A percentile compares a stretch with the other conserved stretches of the same genome.
Conservation (phyloP, 2,329 filamentous ascomycete species). For the Sporothrix dimorphospora region DNA sequence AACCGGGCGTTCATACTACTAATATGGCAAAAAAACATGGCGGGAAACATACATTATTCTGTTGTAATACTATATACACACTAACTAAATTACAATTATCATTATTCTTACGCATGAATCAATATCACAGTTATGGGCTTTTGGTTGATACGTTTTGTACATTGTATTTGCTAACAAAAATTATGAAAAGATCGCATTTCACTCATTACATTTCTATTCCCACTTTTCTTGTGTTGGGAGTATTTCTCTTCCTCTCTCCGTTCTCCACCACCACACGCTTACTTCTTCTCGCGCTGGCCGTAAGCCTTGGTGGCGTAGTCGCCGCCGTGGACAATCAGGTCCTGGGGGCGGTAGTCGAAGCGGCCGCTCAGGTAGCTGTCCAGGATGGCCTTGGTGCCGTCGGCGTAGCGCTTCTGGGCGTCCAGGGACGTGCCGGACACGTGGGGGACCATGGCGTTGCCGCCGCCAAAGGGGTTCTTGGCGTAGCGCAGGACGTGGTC, state of each 20-base stretch:
- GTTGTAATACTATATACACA: constrained; percentile 13
- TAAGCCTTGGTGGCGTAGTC: constrained; percentile 96
- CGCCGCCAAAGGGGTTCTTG: constrained; percentile 92
- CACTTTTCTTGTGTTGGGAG: constrained; percentile 13
- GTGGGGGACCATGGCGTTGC: constrained; percentile 98
- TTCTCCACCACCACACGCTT: background rate
- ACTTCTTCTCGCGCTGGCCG: constrained; percentile 67
- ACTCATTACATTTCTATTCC: constrained; percentile 17
- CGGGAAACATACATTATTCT: constrained; percentile 7
- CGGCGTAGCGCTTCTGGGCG: constrained; percentile 89
- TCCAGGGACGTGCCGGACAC: constrained; percentile 99
- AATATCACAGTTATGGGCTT: background rate
- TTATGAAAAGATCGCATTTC: constrained; percentile 5
- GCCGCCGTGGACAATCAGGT: constrained; percentile 86
- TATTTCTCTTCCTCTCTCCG: background rate
- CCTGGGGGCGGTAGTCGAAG: constrained; percentile 85
- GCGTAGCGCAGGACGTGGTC: constrained; percentile 92
- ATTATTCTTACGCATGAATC: too few relatives aligned
- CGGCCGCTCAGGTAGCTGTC: constrained; percentile 87
- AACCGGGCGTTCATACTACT: constrained; percentile 8
- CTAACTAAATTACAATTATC: background rate
- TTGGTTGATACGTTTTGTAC: background rate
- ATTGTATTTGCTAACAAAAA: constrained; percentile 15
- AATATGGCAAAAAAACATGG: constrained; percentile 2
- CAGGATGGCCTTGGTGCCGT: constrained; percentile 86